Percentiles rank a stretch among this genome's conserved stretches.
phyloP scores from a whole-genome alignment of 2,329 filamentous ascomycete genomes.

The Byssochlamys sp. region DNA sequence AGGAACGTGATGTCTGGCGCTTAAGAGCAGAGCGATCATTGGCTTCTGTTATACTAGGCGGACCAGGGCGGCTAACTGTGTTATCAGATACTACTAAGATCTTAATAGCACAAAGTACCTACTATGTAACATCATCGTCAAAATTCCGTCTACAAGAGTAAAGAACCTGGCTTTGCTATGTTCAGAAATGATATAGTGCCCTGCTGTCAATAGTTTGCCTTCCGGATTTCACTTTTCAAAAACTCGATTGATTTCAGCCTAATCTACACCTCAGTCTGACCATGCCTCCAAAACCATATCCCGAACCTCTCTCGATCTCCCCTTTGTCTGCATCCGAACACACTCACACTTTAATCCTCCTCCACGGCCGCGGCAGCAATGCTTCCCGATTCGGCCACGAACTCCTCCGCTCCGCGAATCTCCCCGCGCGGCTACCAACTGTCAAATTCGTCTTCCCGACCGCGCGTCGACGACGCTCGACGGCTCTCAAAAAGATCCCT shows the following conservation, averaged over 20 bases:
- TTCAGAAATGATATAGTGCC: no score
- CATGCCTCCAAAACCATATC: slow-evolving; percentile 7
- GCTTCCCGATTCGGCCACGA: slow-evolving; percentile 25
- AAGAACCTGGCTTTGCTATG: no score
- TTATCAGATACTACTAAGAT: no score
- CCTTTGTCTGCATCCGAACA: slow-evolving; percentile 12
- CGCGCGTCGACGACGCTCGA: slow-evolving; percentile 36
- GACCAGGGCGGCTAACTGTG: no score
- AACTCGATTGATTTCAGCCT: no score
- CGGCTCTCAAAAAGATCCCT: slow-evolving; percentile 32
- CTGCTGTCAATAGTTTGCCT: neutral
- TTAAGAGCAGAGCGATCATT: no score
- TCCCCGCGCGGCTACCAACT: slow-evolving; percentile 11
- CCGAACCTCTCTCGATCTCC: slow-evolving; percentile 9
- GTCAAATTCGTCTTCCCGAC: slow-evolving; percentile 46
- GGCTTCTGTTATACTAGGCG: no score
- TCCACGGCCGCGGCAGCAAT: slow-evolving; percentile 34
- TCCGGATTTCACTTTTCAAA: neutral
- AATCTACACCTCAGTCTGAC: no score
- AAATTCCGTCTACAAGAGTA: no score
- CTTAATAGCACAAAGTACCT: no score
- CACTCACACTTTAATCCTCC: slow-evolving; percentile 31
- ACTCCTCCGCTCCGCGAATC: slow-evolving; percentile 18
- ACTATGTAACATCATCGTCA: no score
- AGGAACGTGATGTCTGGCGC: no score